phyloP scores from a whole-genome alignment of 1,284 basidiomycete genomes.

The Naganishia liquefaciens region DNA sequence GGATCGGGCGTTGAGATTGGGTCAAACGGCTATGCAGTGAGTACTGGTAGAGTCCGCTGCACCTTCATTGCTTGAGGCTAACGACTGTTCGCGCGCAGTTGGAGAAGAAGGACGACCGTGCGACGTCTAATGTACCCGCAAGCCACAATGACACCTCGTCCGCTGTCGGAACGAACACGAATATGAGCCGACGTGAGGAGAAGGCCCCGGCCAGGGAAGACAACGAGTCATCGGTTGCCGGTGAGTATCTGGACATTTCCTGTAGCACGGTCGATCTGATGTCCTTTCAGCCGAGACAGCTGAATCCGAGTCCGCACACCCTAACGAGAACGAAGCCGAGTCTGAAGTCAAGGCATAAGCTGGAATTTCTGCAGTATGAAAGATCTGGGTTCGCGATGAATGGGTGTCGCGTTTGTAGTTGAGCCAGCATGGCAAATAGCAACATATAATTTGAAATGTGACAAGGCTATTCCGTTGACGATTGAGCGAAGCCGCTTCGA shows the following conservation, averaged over 20 bases:
- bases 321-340: slow-evolving; percentile 1
- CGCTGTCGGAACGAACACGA: slow-evolving; percentile 35
- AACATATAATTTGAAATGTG: no score
- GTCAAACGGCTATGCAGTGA: slow-evolving; percentile 70
- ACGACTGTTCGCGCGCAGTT: slow-evolving; percentile 38
- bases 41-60: slow-evolving; percentile 42
- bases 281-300: background rate
- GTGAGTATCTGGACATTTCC: background rate
- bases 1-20: slow-evolving; percentile 60
- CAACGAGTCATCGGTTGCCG: slow-evolving; percentile 18
- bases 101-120: slow-evolving; percentile 52
- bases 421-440: background rate
- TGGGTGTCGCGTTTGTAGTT: no score
- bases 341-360: slow-evolving; percentile 7
- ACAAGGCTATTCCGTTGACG: background rate
- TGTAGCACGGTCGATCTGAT: no score
- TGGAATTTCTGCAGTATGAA: background rate
- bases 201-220: slow-evolving; percentile 47
- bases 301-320: background rate
- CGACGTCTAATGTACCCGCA: slow-evolving; percentile 39
- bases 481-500: background rate
- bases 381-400: background rate
- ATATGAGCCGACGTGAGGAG: slow-evolving; percentile 48
- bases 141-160: slow-evolving; percentile 28
- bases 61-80: slow-evolving; percentile 8